Percentiles rank a stretch among this genome's conserved stretches.
Conservation (phyloP, 441 rosid genomes). For the Erodium texanum region DNA sequence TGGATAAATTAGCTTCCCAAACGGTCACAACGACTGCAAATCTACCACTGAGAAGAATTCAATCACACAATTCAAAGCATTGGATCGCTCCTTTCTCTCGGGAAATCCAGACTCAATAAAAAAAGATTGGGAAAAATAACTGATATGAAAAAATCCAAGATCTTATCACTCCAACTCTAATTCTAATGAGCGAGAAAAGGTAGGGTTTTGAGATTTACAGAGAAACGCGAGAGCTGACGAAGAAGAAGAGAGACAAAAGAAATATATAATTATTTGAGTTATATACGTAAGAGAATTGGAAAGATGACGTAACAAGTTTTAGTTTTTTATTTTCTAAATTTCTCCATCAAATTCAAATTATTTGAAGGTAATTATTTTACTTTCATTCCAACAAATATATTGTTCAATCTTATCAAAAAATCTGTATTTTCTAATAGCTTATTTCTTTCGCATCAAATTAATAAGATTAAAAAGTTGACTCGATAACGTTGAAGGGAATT, state of each 20-base stretch:
- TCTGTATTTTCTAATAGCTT: no score
- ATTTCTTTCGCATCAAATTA: no score
- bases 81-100: conserved; percentile 26
- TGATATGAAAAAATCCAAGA: neutral
- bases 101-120: conserved; percentile 12
- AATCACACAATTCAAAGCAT: conserved; percentile 22
- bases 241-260: neutral
- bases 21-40: neutral
- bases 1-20: neutral
- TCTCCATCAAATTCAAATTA: no score
- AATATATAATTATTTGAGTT: neutral
- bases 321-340: no score
- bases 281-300: neutral
- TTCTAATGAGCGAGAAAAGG: neutral
- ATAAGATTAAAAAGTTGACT: no score
- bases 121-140: neutral
- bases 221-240: conserved; percentile 1
- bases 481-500: no score
- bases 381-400: no score
- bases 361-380: no score
- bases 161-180: neutral
- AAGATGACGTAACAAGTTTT: neutral
- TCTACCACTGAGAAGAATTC: neutral
- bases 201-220: conserved; percentile 21
- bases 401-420: no score